phyloP scores from a whole-genome alignment of 192 early-diverging fungal genomes.

The Umbelopsis sp. region DNA sequence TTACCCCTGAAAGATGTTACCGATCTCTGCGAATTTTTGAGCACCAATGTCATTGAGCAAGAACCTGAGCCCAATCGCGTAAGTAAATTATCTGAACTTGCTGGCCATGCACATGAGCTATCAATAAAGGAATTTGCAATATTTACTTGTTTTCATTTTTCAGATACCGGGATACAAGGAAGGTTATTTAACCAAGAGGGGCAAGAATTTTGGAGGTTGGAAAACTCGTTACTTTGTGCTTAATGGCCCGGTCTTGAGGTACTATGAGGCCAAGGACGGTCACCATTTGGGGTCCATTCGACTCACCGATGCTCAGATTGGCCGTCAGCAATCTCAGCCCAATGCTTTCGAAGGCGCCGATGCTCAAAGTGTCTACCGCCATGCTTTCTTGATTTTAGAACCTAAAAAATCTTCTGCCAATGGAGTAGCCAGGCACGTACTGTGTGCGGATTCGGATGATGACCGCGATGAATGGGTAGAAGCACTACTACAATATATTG shows the following conservation, averaged over 20 bases:
- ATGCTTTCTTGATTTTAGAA: constrained; percentile 88
- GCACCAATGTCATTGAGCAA: constrained; percentile 62
- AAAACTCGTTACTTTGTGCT: constrained; percentile 88
- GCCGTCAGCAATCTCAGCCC: constrained; percentile 52
- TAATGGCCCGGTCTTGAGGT: constrained; percentile 69
- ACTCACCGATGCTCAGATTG: constrained; percentile 75
- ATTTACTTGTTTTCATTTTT: constrained; percentile 9
- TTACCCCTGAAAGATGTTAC: constrained; percentile 62
- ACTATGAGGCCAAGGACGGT: constrained; percentile 81
- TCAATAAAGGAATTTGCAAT: not conserved
- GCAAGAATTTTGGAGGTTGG: constrained; percentile 98
- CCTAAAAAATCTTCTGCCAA: constrained; percentile 65
- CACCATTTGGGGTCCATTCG: constrained; percentile 73
- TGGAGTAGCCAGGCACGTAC: constrained; percentile 73
- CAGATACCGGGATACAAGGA: constrained; percentile 71
- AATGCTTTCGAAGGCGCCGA: constrained; percentile 22
- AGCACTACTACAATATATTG: constrained; percentile 57
- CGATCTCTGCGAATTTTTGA: constrained; percentile 76
- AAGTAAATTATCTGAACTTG: not conserved
- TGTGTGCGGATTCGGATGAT: constrained; percentile 88
- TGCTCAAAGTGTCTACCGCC: constrained; percentile 51
- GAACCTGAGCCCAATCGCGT: constrained; percentile 22
- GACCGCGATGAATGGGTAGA: constrained; percentile 94
- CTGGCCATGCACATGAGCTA: not conserved
- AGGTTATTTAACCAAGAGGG: constrained; percentile 89